Percentiles rank a stretch among this genome's conserved stretches.
These are phyloP conservation scores for Pezicula carpinea DNA, from an alignment of 2,329 filamentous ascomycete genomes.

Conservation along the genomic window DNA sequence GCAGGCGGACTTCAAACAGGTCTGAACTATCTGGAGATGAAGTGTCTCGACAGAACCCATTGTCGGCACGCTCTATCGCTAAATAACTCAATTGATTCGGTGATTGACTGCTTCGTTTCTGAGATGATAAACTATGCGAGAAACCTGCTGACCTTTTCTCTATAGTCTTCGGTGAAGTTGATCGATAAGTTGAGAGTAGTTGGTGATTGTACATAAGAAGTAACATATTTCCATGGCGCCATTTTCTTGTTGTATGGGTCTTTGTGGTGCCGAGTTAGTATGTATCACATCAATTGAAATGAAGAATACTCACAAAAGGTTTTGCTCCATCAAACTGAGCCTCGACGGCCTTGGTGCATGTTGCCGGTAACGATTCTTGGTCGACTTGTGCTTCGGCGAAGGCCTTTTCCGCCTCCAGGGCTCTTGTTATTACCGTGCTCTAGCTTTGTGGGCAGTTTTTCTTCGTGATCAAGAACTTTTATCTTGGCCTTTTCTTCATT, in stretches of 20 bases:
- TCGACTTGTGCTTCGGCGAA: too few species aligned
- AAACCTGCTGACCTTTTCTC: constrained; percentile 12
- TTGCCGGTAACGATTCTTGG: too few species aligned
- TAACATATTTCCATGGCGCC: constrained; percentile 6
- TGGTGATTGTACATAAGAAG: constrained; percentile 6
- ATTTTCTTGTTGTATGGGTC: constrained; percentile 11
- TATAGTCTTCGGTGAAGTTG: constrained; percentile 40
- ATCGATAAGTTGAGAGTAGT: constrained; percentile 35
- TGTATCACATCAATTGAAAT: background rate
- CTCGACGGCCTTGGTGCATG: background rate
- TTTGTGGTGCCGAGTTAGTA: constrained; percentile 19
- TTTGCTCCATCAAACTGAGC: background rate
- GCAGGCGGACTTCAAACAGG: too few species aligned
- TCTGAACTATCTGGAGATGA: too few species aligned
- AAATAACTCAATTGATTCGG: too few species aligned
- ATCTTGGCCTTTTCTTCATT: too few species aligned
- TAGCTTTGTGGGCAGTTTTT: too few species aligned
- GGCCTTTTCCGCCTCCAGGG: too few species aligned
- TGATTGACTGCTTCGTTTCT: constrained; percentile 3
- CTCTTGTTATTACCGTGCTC: too few species aligned
- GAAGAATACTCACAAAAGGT: background rate
- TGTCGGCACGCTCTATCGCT: too few species aligned
- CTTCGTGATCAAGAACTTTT: too few species aligned
- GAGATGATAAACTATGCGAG: constrained; percentile 2
- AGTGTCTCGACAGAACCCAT: too few species aligned